Percentiles rank a stretch among this genome's conserved stretches.
phyloP scores from a whole-genome alignment of 495 filamentous ascomycete species.

The Daldinia childiae region DNA sequence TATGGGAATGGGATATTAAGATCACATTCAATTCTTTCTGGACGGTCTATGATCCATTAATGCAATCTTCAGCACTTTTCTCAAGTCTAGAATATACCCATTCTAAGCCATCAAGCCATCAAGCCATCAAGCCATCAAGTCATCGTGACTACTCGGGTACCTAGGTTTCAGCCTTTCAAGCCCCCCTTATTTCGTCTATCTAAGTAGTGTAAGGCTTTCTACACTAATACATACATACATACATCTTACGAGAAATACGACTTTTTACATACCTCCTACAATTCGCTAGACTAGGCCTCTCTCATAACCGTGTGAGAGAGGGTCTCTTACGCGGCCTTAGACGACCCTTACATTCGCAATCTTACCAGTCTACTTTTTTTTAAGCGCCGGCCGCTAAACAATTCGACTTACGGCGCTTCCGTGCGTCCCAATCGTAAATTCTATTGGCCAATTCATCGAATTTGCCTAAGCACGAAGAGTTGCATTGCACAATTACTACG shows the following conservation, averaged over 20 bases:
- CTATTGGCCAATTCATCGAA: slow-evolving; percentile 29
- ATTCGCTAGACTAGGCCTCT: background rate
- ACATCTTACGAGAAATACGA: background rate
- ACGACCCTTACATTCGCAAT: slow-evolving; percentile 28
- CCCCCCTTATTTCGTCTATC: background rate
- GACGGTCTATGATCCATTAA: background rate
- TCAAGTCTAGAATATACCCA: slow-evolving; percentile 16
- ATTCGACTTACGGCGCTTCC: slow-evolving; percentile 35
- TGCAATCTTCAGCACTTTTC: slow-evolving; percentile 21
- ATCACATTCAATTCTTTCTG: background rate
- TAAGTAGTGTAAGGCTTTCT: background rate
- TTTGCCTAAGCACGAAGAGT: slow-evolving; percentile 23
- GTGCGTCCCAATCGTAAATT: background rate
- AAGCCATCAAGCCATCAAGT: slow-evolving; percentile 8
- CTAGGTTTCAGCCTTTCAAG: slow-evolving; percentile 16
- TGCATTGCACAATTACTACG: slow-evolving; percentile 32
- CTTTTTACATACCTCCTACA: background rate
- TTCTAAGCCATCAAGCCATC: slow-evolving; percentile 9
- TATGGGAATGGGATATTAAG: slow-evolving; percentile 12
- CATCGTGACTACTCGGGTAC: slow-evolving; percentile 13
- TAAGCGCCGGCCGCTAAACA: slow-evolving; percentile 30
- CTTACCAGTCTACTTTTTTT: slow-evolving; percentile 24
- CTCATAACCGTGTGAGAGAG: slow-evolving; percentile 17
- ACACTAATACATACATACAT: background rate
- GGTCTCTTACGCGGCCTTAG: slow-evolving; percentile 23